phyloP scores from a whole-genome alignment of 768 basidiomycete species.

The Tylopilus felleus region DNA sequence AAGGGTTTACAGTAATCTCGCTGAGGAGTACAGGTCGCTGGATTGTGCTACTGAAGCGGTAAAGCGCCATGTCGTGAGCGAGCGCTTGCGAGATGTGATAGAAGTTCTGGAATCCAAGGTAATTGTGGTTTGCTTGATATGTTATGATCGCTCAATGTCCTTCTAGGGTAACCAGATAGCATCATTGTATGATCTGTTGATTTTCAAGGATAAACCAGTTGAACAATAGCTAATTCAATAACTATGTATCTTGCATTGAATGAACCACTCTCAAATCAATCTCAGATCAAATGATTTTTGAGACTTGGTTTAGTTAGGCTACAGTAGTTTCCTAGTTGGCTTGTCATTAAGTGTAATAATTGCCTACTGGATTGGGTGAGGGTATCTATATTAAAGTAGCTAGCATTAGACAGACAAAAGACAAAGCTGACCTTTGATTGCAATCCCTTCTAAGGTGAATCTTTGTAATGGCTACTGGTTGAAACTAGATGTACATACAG shows the following conservation, averaged over 20 bases:
- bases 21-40: slow-evolving; percentile 90
- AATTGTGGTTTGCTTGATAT: slow-evolving; percentile 7
- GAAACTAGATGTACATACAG: too few relatives aligned
- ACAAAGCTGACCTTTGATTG: too few relatives aligned
- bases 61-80: slow-evolving; percentile 82
- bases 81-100: slow-evolving; percentile 87
- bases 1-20: slow-evolving; percentile 87
- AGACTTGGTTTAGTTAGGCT: too few relatives aligned
- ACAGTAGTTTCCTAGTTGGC: too few relatives aligned
- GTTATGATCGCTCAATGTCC: not conserved
- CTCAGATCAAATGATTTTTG: too few relatives aligned
- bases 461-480: too few relatives aligned
- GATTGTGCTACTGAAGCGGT: slow-evolving; percentile 77
- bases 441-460: too few relatives aligned
- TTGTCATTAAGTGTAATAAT: too few relatives aligned
- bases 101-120: slow-evolving; percentile 92
- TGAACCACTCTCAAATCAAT: not conserved
- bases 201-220: slow-evolving; percentile 67
- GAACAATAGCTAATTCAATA: slow-evolving; percentile 4
- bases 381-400: too few relatives aligned
- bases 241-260: not conserved
- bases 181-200: slow-evolving; percentile 80
- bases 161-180: slow-evolving; percentile 91
- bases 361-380: too few relatives aligned
- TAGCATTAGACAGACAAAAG: too few relatives aligned